phyloP scores from a whole-genome alignment of 441 rosid species.

The Rhodomyrtus psidioides region DNA sequence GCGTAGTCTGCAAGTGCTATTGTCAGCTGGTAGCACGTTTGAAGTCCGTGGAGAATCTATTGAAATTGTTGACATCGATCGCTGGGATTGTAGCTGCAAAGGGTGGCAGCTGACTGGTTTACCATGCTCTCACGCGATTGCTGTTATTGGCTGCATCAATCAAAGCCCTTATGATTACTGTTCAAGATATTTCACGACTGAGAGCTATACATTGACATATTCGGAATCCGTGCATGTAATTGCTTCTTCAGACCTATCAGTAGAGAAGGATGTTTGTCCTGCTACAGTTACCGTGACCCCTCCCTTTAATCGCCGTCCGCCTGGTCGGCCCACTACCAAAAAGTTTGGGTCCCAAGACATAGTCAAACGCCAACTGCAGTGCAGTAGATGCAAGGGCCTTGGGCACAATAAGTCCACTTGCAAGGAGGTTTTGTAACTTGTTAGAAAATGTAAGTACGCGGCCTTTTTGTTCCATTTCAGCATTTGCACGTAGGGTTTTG shows the following conservation, averaged over 20 bases:
- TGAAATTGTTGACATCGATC: slow-evolving; percentile 62
- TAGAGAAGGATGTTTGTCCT: slow-evolving; percentile 42
- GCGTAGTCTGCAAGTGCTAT: slow-evolving; percentile 42
- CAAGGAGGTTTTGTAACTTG: slow-evolving; percentile 50
- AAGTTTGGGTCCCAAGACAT: slow-evolving; percentile 47
- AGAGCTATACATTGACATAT: slow-evolving; percentile 63
- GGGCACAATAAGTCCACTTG: slow-evolving; percentile 95
- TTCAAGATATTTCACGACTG: slow-evolving; percentile 59
- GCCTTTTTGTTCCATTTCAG: neutral
- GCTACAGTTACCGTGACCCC: slow-evolving; percentile 64
- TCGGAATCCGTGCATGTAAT: slow-evolving; percentile 58
- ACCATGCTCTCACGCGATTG: slow-evolving; percentile 76
- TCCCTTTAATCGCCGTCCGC: slow-evolving; percentile 81
- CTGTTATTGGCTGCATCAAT: slow-evolving; percentile 49
- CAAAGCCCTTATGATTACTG: slow-evolving; percentile 67
- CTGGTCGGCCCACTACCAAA: slow-evolving; percentile 81
- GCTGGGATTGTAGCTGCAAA: slow-evolving; percentile 82
- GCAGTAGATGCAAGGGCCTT: slow-evolving; percentile 92
- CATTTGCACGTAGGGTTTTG: neutral
- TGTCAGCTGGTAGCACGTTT: slow-evolving; percentile 48
- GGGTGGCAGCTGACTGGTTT: slow-evolving; percentile 78
- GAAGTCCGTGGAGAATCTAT: slow-evolving; percentile 76
- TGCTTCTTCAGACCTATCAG: slow-evolving; percentile 36
- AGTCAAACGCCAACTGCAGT: slow-evolving; percentile 79
- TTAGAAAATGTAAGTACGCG: slow-evolving; percentile 19